phyloP scores from a whole-genome alignment of 176 grass and related monocot genomes.

The Aechmea fasciata region DNA sequence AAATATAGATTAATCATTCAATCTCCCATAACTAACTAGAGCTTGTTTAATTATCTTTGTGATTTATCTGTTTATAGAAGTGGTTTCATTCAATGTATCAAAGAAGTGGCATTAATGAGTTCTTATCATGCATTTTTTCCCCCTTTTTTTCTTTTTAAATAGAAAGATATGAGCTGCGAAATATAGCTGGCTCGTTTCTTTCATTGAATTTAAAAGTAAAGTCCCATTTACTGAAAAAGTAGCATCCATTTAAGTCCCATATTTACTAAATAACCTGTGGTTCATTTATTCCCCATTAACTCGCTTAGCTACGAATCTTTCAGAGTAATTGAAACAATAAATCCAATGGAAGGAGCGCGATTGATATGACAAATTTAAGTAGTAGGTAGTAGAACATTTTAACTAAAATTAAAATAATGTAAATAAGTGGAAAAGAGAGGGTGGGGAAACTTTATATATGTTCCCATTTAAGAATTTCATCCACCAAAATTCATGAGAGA shows the following conservation, averaged over 20 bases:
- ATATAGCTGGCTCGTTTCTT: conserved; percentile 12
- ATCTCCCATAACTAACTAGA: too few relatives aligned
- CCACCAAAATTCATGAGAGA: too few relatives aligned
- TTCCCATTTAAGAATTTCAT: too few relatives aligned
- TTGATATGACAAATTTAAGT: not conserved
- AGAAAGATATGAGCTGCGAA: conserved; percentile 14
- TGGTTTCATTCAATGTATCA: not conserved
- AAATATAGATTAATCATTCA: too few relatives aligned
- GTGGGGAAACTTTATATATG: too few relatives aligned
- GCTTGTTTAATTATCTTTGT: too few relatives aligned
- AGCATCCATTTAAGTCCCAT: conserved; percentile 16
- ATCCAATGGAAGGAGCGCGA: not conserved
- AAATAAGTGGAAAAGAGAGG: too few relatives aligned
- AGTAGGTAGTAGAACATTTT: not conserved
- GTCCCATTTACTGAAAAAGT: conserved; percentile 14
- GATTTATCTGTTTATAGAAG: too few relatives aligned
- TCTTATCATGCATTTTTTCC: not conserved
- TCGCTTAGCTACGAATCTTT: conserved; percentile 8
- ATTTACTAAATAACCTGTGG: conserved; percentile 12
- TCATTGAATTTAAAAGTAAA: conserved; percentile 22
- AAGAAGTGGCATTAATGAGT: not conserved
- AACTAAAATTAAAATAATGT: not conserved
- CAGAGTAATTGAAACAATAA: not conserved
- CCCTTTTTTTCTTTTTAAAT: not conserved
- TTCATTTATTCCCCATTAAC: conserved; percentile 16